These are phyloP conservation scores for Lignosus rhinocerotis DNA, from an alignment of 1,284 basidiomycete genomes.

Conservation along the genomic window DNA sequence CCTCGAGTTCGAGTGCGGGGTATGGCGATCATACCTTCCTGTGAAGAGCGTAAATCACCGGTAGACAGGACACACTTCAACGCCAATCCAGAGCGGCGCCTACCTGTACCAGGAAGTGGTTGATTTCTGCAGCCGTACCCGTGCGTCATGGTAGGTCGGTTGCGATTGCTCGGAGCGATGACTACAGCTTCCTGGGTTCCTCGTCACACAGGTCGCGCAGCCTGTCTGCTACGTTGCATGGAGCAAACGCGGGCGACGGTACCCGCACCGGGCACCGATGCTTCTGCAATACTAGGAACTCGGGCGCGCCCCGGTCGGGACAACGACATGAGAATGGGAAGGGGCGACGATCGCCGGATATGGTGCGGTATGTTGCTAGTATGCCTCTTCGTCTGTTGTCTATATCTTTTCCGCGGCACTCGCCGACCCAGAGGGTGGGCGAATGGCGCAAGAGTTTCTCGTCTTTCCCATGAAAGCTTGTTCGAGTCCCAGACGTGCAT, in stretches of 20 bases:
- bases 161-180: not conserved
- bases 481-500: too few relatives aligned
- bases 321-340: slow-evolving; percentile 1
- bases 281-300: slow-evolving; percentile 8
- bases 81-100: not conserved
- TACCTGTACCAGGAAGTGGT: not conserved
- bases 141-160: not conserved
- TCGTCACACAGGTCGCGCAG: not conserved
- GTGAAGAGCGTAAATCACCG: not conserved
- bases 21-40: not conserved
- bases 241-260: slow-evolving; percentile 1
- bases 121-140: not conserved
- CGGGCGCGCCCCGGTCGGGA: not conserved
- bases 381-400: slow-evolving; percentile 6
- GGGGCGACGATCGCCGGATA: slow-evolving; percentile 8
- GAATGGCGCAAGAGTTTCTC: not conserved
- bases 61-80: not conserved
- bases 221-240: not conserved
- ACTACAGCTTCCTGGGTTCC: not conserved
- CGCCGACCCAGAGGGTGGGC: not conserved
- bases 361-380: not conserved
- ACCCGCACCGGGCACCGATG: slow-evolving; percentile 13
- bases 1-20: not conserved
- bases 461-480: not conserved
- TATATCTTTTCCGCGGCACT: not conserved